phyloP scores from a whole-genome alignment of 2,329 filamentous ascomycete genomes.

The Neurospora crassa region DNA sequence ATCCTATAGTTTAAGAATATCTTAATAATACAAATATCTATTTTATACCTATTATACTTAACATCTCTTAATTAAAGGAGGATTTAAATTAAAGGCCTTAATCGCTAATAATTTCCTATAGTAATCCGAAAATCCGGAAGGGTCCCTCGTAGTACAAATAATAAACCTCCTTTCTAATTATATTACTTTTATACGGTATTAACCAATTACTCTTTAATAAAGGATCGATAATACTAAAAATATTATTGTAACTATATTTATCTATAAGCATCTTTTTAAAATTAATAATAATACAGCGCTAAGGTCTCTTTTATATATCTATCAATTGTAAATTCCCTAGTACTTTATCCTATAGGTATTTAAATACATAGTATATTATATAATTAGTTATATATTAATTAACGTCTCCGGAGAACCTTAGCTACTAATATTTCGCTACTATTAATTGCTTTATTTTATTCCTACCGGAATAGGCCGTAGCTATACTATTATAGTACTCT shows the following conservation, averaged over 20 bases:
- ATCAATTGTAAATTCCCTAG: not conserved
- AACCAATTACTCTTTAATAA: not conserved
- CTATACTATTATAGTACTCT: not conserved
- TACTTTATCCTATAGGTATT: not conserved
- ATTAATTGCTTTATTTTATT: constrained; percentile 1
- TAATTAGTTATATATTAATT: not conserved
- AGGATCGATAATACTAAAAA: constrained; percentile 1
- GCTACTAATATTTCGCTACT: not conserved
- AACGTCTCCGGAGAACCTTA: not conserved
- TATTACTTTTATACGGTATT: not conserved
- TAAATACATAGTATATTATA: not conserved
- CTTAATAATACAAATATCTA: not conserved
- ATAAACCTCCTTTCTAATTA: not conserved
- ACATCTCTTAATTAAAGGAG: not conserved
- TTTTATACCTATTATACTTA: not conserved
- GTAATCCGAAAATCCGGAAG: not conserved
- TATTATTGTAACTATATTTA: not conserved
- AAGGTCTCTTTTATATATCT: not conserved
- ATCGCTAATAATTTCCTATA: not conserved
- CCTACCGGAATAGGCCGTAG: not conserved
- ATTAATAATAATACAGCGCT: not conserved
- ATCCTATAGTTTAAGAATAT: not conserved
- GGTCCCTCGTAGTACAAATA: not conserved
- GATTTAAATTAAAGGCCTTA: not conserved
- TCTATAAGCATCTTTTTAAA: constrained; percentile 1